Percentiles rank a stretch among this genome's conserved stretches.
Conservation (phyloP, 2,329 filamentous ascomycete genomes). For the Ploettnerulaceae sp. region DNA sequence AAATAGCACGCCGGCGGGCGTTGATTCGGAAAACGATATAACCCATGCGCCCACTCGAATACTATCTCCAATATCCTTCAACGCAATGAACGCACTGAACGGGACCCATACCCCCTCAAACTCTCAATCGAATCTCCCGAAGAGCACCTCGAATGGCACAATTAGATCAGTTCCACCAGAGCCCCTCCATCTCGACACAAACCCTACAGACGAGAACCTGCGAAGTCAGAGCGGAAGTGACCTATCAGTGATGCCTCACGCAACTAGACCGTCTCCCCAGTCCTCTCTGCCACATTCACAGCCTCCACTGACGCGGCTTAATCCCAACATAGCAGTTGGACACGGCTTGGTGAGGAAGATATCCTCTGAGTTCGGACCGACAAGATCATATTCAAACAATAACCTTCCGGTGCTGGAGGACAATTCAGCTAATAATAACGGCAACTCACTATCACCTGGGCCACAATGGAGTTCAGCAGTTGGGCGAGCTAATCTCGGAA, state of each 20-base stretch:
- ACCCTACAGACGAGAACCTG: conserved; percentile 11
- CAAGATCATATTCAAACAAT: conserved; percentile 22
- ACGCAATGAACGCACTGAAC: conserved; percentile 30
- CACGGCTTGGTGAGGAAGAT: conserved; percentile 27
- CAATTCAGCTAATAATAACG: conserved; percentile 3
- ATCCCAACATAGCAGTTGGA: conserved; percentile 16
- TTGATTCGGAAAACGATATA: conserved; percentile 5
- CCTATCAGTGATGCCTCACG: conserved; percentile 19
- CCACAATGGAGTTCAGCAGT: conserved; percentile 59
- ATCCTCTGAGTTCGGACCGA: conserved; percentile 31
- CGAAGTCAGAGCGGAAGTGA: conserved; percentile 20
- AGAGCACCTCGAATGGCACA: conserved; percentile 23
- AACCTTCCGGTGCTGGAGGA: conserved; percentile 9
- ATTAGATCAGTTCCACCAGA: conserved; percentile 31
- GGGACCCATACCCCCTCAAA: conserved; percentile 5
- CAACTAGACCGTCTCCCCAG: conserved; percentile 17
- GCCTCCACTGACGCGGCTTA: conserved; percentile 25
- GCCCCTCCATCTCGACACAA: conserved; percentile 15
- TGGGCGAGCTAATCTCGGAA: conserved; percentile 65
- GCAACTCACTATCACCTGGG: conserved; percentile 6
- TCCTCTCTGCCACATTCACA: conserved; percentile 16
- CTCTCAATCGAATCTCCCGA: conserved; percentile 7
- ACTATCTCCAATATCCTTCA: conserved; percentile 27
- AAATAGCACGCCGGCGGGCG: conserved; percentile 2
- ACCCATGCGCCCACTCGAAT: conserved; percentile 24